Evolutionary conservation across 192 early-diverging fungal genomes (phyloP).

Genomic region (Allomyces macrogynus): DNA sequence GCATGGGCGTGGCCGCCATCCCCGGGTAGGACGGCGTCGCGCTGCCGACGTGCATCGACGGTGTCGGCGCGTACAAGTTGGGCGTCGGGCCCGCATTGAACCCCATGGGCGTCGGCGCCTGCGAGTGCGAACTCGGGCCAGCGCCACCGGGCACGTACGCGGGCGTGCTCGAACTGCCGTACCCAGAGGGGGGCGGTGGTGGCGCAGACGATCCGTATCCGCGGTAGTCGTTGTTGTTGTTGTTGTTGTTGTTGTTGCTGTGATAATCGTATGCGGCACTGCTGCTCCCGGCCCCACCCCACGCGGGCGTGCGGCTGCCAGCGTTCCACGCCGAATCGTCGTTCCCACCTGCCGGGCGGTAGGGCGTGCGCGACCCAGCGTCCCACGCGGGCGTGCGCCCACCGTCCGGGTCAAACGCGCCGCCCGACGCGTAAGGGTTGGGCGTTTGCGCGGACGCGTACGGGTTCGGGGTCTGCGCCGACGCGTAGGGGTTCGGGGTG

Average conservation of each 20-base stretch:
- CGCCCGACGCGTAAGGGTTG: slow-evolving; percentile 12
- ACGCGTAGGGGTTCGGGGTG: slow-evolving; percentile 4
- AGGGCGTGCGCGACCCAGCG: slow-evolving; percentile 30
- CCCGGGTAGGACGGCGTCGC: background rate
- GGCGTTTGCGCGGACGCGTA: slow-evolving; percentile 2
- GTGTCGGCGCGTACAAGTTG: no score
- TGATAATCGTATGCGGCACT: slow-evolving; percentile 4
- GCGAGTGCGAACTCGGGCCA: no score
- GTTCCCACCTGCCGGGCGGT: slow-evolving; percentile 12
- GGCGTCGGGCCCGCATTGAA: no score
- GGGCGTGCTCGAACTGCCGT: no score
- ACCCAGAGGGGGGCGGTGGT: no score
- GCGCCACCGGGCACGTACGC: no score
- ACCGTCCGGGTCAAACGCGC: slow-evolving; percentile 6
- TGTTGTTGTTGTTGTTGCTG: no score
- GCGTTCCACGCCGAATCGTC: slow-evolving; percentile 26
- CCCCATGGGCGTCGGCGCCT: no score
- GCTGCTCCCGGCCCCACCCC: slow-evolving; percentile 33
- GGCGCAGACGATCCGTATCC: no score
- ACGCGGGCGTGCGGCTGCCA: slow-evolving; percentile 32
- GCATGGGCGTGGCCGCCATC: background rate
- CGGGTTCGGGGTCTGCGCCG: slow-evolving; percentile 1
- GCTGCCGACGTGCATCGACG: background rate
- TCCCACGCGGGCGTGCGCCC: slow-evolving; percentile 32
- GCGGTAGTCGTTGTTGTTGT: no score